These are phyloP conservation scores for Coniferiporia weirii DNA, from an alignment of 1,284 basidiomycete genomes.

Conservation along the genomic window DNA sequence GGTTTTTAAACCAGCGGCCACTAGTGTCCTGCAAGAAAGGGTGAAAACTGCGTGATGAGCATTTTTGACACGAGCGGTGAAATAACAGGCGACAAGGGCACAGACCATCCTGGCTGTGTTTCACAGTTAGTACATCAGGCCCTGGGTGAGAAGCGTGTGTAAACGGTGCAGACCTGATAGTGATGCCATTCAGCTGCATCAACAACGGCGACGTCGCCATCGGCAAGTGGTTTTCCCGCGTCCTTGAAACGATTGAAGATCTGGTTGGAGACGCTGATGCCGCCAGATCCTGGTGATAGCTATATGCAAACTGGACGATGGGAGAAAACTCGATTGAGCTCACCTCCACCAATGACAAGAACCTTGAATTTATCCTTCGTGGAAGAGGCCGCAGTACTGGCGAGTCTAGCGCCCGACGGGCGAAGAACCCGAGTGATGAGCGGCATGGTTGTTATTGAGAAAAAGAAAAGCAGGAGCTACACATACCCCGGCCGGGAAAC, in stretches of 20 bases:
- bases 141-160: neutral
- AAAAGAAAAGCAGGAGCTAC: neutral
- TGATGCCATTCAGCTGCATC: conserved; percentile 75
- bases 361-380: conserved; percentile 51
- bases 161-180: conserved; percentile 55
- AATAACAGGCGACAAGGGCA: conserved; percentile 5
- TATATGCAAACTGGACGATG: neutral
- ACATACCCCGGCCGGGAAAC: neutral
- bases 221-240: conserved; percentile 60
- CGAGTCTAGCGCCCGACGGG: conserved; percentile 26
- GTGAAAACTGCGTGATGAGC: conserved; percentile 15
- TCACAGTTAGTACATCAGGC: neutral
- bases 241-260: conserved; percentile 74
- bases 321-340: conserved; percentile 19
- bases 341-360: conserved; percentile 64
- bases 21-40: conserved; percentile 68
- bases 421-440: conserved; percentile 4
- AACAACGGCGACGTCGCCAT: conserved; percentile 79
- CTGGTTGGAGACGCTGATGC: conserved; percentile 77
- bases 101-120: conserved; percentile 71
- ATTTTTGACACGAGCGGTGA: conserved; percentile 7
- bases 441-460: conserved; percentile 1
- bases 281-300: conserved; percentile 58
- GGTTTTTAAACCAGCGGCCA: conserved; percentile 79
- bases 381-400: conserved; percentile 33